Evolutionary conservation across 192 early-diverging fungal species (phyloP), one percentile per base, ranked within the genome.

Genomic region (Pecoramyces ruminantium): DNA sequence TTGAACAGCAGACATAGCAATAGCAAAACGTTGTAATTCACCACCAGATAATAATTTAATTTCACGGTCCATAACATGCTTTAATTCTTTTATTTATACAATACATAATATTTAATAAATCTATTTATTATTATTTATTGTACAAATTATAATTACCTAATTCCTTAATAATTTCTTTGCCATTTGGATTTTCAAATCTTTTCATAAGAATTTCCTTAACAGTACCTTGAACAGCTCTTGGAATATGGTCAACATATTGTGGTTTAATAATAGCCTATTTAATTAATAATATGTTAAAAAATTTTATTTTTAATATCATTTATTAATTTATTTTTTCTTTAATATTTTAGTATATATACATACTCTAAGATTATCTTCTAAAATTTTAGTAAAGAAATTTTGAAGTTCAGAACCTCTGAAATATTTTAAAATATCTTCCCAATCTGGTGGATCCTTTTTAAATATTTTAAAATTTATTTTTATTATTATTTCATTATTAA

Each of bases 21-120:
- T 98, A 81, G 97, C 96, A 86, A 98, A 98, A 82, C 97, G 93
- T 88, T 98, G 97, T 85, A 98, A 89, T 89, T 98, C 96, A 86
- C 97, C 97, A 86, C 96, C 95, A 42, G 95, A 97, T 83, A 98
- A 86, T 85, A 94, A 90, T 51, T 85, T 85, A 13, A 96, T 90
- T 83, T 96, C 87, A 88, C 97, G 97, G 11, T 87, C 86, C 84
- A 97, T 85, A 80, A 97, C 90, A 78, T 95, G 92, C 38, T 89
- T 82, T 34, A 98, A 87, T 83, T 98, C 96, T 85, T 90, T 79
- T 58, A 80, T 67, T 21, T 39, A 67, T 67, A 0, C 2, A n/a
- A 9, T 25, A 67, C 4, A 3, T 21, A n/a, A n/a, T 21, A 21
- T 21, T 13, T 39, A 34, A 34, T 6, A 13, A 39, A 14, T 39